These are phyloP conservation scores for Coniferiporia weirii DNA, from an alignment of 1,284 basidiomycete genomes.

Conservation along the genomic window DNA sequence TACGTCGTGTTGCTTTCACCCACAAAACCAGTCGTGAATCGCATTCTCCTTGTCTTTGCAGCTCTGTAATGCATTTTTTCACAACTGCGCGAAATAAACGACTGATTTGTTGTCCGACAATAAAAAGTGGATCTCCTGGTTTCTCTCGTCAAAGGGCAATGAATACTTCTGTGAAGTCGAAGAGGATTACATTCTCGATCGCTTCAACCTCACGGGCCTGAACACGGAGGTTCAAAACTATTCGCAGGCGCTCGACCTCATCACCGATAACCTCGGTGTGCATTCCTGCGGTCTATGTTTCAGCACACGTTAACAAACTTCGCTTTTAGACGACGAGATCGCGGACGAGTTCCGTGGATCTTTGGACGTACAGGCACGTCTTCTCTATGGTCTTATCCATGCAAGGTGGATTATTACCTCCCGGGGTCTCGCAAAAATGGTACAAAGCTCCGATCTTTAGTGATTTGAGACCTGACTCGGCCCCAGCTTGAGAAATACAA, in stretches of 20 bases:
- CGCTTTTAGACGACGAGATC: conserved; percentile 63
- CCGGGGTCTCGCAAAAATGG: conserved; percentile 93
- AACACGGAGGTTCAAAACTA: conserved; percentile 98
- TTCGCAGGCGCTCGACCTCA: conserved; percentile 88
- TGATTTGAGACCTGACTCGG: conserved; percentile 10
- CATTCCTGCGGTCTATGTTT: conserved; percentile 3
- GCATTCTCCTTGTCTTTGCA: conserved; percentile 19
- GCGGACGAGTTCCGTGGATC: conserved; percentile 72
- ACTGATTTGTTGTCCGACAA: conserved; percentile 18
- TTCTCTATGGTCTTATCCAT: conserved; percentile 94
- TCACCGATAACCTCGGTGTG: conserved; percentile 88
- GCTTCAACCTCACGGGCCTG: conserved; percentile 96
- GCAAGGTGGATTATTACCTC: conserved; percentile 96
- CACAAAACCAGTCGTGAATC: conserved; percentile 12
- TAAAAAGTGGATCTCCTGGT: conserved; percentile 93
- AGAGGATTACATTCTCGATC: conserved; percentile 97
- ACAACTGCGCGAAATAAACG: conserved; percentile 1
- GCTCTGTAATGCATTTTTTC: conserved; percentile 31
- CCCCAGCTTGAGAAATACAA: conserved; percentile 92
- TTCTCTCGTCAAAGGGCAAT: conserved; percentile 92
- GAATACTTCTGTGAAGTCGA: conserved; percentile 99
- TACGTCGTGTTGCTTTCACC: conserved; percentile 31
- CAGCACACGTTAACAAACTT: neutral
- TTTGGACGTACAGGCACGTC: conserved; percentile 87
- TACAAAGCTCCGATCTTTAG: conserved; percentile 29